Evolutionary conservation across 495 filamentous ascomycete genomes (phyloP).

Genomic region (Durotheca rogersii): DNA sequence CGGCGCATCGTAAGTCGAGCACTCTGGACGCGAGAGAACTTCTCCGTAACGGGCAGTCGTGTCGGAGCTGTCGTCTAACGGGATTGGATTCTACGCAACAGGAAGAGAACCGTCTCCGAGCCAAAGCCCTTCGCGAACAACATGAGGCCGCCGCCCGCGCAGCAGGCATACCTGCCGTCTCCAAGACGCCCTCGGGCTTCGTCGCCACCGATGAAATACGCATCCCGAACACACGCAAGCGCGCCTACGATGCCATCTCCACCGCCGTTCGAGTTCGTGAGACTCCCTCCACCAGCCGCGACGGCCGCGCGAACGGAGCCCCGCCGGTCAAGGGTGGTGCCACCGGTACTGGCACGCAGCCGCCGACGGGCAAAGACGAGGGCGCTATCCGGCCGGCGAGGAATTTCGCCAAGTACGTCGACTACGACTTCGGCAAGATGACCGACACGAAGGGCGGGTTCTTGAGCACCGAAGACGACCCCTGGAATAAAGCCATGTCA

Average conservation of each 20-base stretch:
- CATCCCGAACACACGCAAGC: constrained; percentile 45
- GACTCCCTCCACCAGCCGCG: constrained; percentile 63
- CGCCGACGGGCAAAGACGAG: constrained; percentile 44
- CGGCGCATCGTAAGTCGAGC: constrained; percentile 63
- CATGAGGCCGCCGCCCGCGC: constrained; percentile 56
- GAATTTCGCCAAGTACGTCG: constrained; percentile 89
- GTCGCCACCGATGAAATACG: constrained; percentile 40
- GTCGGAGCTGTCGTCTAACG: neutral
- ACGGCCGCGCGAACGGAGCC: constrained; percentile 54
- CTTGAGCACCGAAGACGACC: constrained; percentile 82
- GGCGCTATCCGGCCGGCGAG: constrained; percentile 65
- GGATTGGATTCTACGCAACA: constrained; percentile 34
- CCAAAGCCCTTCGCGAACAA: constrained; percentile 81
- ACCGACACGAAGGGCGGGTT: constrained; percentile 97
- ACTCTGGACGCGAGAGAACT: constrained; percentile 6
- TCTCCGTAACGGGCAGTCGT: neutral
- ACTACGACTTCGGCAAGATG: constrained; percentile 98
- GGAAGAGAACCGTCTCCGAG: constrained; percentile 89
- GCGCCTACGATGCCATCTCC: constrained; percentile 62
- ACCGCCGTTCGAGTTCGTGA: constrained; percentile 41
- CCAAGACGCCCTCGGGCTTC: constrained; percentile 43
- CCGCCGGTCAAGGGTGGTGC: constrained; percentile 28
- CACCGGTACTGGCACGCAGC: constrained; percentile 34
- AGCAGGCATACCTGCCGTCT: constrained; percentile 29
- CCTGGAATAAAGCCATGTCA: constrained; percentile 76